A percentile compares a stretch with the other conserved stretches of the same genome.
Evolutionary conservation across 2,329 filamentous ascomycete genomes (phyloP).

Genomic region (Sarocladium kiliense): DNA sequence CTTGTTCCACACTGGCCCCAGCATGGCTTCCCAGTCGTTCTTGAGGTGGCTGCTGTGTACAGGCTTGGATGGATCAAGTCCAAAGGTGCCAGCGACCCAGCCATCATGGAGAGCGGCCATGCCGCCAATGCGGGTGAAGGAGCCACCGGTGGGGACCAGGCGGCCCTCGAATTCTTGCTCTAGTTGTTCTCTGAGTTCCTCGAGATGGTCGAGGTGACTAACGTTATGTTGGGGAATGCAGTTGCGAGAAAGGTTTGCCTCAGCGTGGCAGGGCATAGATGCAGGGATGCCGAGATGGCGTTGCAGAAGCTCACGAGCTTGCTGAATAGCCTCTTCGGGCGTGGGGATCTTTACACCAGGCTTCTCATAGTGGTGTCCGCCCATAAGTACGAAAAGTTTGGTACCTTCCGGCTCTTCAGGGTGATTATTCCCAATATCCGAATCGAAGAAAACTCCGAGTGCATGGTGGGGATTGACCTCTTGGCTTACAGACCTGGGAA

Average conservation of each 20-base stretch:
- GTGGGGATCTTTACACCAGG: constrained; percentile 40
- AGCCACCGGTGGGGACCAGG: constrained; percentile 58
- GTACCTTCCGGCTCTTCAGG: constrained; percentile 60
- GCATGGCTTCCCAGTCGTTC: background rate
- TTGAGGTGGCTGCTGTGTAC: background rate
- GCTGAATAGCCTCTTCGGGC: constrained; percentile 58
- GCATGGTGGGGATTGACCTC: constrained; percentile 76
- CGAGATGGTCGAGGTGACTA: constrained; percentile 65
- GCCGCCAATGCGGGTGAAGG: constrained; percentile 48
- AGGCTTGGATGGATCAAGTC: background rate
- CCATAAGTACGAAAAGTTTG: constrained; percentile 90
- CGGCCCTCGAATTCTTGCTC: constrained; percentile 51
- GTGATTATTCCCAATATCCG: constrained; percentile 41
- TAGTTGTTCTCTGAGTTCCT: constrained; percentile 49
- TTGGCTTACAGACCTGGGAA: constrained; percentile 67
- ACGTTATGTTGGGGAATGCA: constrained; percentile 91
- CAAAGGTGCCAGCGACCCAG: constrained; percentile 10
- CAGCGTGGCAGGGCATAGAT: constrained; percentile 53
- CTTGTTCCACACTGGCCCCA: background rate
- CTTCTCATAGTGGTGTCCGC: constrained; percentile 80
- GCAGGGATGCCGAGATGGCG: constrained; percentile 68
- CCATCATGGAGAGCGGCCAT: constrained; percentile 47
- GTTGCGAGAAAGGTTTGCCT: constrained; percentile 54
- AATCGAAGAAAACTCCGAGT: constrained; percentile 91
- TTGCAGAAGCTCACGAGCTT: constrained; percentile 65